phyloP scores from a whole-genome alignment of 176 grass and related monocot species.

The Paspalum vaginatum region DNA sequence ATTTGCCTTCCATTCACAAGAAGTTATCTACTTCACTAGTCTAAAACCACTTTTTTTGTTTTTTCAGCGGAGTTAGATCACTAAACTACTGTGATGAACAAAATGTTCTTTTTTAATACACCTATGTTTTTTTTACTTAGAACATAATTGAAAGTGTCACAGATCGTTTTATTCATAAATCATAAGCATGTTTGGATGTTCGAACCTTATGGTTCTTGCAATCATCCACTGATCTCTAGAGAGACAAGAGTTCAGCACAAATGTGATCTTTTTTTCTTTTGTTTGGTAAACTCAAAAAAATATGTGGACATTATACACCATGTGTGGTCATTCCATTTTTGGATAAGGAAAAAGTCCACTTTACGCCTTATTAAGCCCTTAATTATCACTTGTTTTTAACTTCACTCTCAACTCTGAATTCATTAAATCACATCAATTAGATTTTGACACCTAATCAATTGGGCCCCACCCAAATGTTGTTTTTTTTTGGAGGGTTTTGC shows the following conservation, averaged over 20 bases:
- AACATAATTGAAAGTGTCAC: not conserved
- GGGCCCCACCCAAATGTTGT: not conserved
- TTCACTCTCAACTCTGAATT: no score
- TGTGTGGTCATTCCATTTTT: slow-evolving; percentile 3
- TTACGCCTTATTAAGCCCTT: not conserved
- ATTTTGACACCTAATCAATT: not conserved
- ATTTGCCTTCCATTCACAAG: not conserved
- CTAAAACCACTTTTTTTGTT: not conserved
- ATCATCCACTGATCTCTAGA: not conserved
- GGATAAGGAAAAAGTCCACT: not conserved
- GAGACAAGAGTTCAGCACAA: slow-evolving; percentile 8
- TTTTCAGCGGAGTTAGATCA: not conserved
- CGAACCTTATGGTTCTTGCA: not conserved
- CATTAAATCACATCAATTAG: not conserved
- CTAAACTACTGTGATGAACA: not conserved
- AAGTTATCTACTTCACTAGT: not conserved
- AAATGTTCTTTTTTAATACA: not conserved
- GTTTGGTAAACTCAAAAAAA: not conserved
- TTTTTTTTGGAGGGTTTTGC: not conserved
- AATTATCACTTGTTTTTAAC: not conserved
- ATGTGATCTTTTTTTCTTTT: not conserved
- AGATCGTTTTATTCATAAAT: not conserved
- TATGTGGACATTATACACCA: not conserved
- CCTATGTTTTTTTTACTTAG: not conserved
- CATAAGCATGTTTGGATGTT: not conserved